A percentile compares a stretch with the other conserved stretches of the same genome.
phyloP scores from a whole-genome alignment of 2,329 filamentous ascomycete species.

The Calonectria montana region DNA sequence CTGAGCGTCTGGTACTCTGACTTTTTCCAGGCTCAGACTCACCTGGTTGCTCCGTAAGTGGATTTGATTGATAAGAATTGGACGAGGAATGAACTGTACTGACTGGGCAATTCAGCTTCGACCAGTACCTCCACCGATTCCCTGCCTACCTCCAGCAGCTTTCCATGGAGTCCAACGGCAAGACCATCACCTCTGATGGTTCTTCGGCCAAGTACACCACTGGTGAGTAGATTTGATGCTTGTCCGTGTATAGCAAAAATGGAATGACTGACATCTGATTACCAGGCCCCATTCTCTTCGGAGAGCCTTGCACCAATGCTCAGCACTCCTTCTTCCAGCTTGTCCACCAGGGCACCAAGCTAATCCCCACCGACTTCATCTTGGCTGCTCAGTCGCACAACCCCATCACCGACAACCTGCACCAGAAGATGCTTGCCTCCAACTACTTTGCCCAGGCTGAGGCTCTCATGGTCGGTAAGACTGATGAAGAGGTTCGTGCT shows the following conservation, averaged over 20 bases:
- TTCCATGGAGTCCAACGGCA: conserved; percentile 99
- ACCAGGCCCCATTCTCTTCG: conserved; percentile 88
- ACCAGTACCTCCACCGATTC: conserved; percentile 99
- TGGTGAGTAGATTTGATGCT: conserved; percentile 52
- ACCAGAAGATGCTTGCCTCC: conserved; percentile 95
- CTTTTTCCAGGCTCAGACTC: conserved; percentile 98
- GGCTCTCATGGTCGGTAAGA: conserved; percentile 92
- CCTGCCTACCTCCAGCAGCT: conserved; percentile 98
- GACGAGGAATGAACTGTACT: background rate
- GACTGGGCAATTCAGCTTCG: conserved; percentile 70
- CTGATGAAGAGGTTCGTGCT: conserved; percentile 79
- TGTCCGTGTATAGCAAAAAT: background rate
- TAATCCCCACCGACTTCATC: conserved; percentile 98
- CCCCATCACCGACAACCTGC: conserved; percentile 89
- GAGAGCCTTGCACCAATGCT: conserved; percentile 98
- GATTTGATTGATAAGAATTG: background rate
- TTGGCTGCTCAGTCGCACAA: conserved; percentile 97
- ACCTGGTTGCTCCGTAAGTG: conserved; percentile 91
- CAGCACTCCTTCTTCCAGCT: conserved; percentile 99
- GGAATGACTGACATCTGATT: conserved; percentile 32
- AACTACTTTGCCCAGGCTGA: conserved; percentile 93
- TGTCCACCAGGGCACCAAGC: conserved; percentile 98
- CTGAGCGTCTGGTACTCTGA: conserved; percentile 99
- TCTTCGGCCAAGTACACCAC: conserved; percentile 97
- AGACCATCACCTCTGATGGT: conserved; percentile 90